These are phyloP conservation scores for Bocquillonia castaneifolia DNA, from an alignment of 441 rosid species.

Conservation along the genomic window DNA sequence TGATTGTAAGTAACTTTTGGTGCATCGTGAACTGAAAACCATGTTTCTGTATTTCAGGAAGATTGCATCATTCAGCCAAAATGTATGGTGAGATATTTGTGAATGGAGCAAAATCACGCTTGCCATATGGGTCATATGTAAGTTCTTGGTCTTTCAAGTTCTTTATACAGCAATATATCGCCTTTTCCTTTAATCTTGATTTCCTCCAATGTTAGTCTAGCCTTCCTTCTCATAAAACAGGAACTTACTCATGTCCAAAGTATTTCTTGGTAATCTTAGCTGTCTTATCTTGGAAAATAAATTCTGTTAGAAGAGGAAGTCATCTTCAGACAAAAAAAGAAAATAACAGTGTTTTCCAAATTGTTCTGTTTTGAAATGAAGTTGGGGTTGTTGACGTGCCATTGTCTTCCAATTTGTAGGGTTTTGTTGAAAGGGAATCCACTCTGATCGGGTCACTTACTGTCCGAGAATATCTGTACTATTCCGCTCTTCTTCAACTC, in stretches of 20 bases:
- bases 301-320: constrained; percentile 1
- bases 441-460: constrained; percentile 85
- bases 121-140: constrained; percentile 95
- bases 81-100: constrained; percentile 84
- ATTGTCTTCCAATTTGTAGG: constrained; percentile 43
- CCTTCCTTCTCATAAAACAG: not conserved
- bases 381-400: constrained; percentile 14
- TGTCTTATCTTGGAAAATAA: not conserved
- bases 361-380: not conserved
- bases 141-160: constrained; percentile 34
- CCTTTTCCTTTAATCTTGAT: not conserved
- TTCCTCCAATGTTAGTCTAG: not conserved
- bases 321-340: constrained; percentile 2
- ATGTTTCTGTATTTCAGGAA: constrained; percentile 49
- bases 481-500: constrained; percentile 93
- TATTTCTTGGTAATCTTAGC: not conserved
- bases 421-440: constrained; percentile 91
- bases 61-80: constrained; percentile 70
- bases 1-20: constrained; percentile 1
- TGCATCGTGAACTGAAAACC: constrained; percentile 19
- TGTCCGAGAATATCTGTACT: constrained; percentile 83
- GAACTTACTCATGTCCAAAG: not conserved
- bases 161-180: not conserved
- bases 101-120: constrained; percentile 59
- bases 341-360: not conserved